Conservation (phyloP, 805 yeast species). For the Candida awuae region DNA sequence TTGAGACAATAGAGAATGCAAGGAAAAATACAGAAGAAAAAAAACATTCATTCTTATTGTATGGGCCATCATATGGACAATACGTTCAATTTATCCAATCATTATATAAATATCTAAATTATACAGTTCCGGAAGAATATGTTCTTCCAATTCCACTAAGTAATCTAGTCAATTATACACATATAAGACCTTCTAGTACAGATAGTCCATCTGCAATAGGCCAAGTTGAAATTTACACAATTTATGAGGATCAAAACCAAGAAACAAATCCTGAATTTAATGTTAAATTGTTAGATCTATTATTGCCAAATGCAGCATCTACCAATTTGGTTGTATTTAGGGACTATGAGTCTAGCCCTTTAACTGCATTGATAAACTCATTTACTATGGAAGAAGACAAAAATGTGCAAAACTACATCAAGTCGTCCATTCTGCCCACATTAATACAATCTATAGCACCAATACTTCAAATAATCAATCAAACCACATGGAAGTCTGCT, state of each 20-base stretch:
- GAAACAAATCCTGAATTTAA: background rate
- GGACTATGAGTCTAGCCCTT: background rate
- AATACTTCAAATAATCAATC: background rate
- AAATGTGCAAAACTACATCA: background rate
- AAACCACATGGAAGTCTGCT: slow-evolving; percentile 4
- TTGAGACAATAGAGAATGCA: too few species aligned
- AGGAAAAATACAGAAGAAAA: too few species aligned
- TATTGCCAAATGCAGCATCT: background rate
- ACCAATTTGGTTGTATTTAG: background rate
- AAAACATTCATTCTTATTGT: too few species aligned
- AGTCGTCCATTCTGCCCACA: background rate
- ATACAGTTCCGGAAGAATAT: background rate
- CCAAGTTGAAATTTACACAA: slow-evolving; percentile 7
- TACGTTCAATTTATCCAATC: slow-evolving; percentile 1
- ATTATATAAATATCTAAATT: background rate
- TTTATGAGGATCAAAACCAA: background rate
- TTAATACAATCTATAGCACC: background rate
- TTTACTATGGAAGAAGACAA: background rate
- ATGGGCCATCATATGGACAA: too few species aligned
- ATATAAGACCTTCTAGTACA: background rate
- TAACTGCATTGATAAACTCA: background rate
- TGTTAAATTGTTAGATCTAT: too few species aligned
- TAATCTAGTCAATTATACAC: slow-evolving; percentile 7
- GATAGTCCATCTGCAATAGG: background rate
- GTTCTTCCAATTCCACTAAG: background rate